Evolutionary conservation across 192 early-diverging fungal species (phyloP), one percentile per base, ranked within the genome.

Genomic region (Phycomyces nitens): DNA sequence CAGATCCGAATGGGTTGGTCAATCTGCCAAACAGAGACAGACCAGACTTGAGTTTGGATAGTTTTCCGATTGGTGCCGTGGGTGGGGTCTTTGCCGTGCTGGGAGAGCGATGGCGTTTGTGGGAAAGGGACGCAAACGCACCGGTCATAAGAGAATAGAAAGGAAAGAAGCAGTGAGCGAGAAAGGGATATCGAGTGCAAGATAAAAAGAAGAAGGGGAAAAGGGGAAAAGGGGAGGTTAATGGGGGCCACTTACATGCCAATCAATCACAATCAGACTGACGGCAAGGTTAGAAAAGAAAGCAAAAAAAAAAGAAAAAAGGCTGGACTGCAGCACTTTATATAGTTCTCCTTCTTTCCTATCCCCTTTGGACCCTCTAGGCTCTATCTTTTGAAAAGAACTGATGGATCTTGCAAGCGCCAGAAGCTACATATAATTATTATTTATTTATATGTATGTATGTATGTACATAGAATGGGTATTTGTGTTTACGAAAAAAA

Each of bases 51-150:
- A 59, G 41, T 59, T 41, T 38, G 23, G 57, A 59, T 24, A 59
- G 7, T 24, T 59, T 59, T 18, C 57, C 41, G 9, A 43, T 41
- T 9, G 57, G 57, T 23, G 38, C 57, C 2, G 42, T 50, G 21
- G 43, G 24, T 57, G 34, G 26, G 3, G 60, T 61, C 38, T 56
- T 42, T 11, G 26, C 53, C 2, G 24, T 57, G 27, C 54, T 56
- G 23, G 55, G 24, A 38, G 62, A 64, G 20, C 64, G 64, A n/a
- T 65, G 29, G 42, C 55, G 38, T 52, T 65, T 65, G 18, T 54
- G 53, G 44, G 64, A 57, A 39, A 57, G 39, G 20, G 53, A 16
- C 40, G 53, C 40, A 34, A 57, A 57, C 20, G 54, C 14, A 18
- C 41, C 23, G 10, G 64, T 57, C 64, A 65, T 65, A 47, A 47